These are phyloP conservation scores for Hura crepitans DNA, from an alignment of 441 rosid genomes.

Conservation along the genomic window DNA sequence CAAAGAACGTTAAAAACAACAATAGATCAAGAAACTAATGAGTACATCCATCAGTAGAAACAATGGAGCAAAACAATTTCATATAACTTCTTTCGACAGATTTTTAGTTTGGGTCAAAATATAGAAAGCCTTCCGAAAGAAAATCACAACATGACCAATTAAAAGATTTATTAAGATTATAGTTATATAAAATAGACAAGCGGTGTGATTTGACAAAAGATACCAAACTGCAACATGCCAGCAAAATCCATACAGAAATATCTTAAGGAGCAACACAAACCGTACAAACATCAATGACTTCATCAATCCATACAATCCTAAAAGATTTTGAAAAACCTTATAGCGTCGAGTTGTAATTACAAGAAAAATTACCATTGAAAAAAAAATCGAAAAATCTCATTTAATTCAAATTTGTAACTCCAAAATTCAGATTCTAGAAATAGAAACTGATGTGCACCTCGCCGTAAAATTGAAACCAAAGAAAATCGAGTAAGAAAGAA, in stretches of 20 bases:
- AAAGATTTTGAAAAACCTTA: background rate
- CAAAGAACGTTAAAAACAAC: slow-evolving; percentile 7
- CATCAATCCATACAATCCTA: background rate
- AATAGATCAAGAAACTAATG: background rate
- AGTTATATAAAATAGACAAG: background rate
- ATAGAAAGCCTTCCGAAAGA: background rate
- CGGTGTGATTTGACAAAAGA: background rate
- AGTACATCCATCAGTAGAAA: background rate
- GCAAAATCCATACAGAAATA: background rate
- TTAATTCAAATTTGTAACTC: background rate
- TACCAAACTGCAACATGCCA: slow-evolving; percentile 1
- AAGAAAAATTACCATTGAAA: background rate
- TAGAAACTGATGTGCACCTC: background rate
- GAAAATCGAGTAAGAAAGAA: background rate
- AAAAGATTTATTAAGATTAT: background rate
- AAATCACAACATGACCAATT: background rate
- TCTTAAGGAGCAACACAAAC: background rate
- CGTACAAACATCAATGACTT: background rate
- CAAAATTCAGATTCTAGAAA: background rate
- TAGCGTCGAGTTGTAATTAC: background rate
- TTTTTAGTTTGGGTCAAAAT: background rate
- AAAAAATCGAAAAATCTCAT: background rate
- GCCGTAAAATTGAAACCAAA: background rate
- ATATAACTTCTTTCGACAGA: background rate
- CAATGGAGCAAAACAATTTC: slow-evolving; percentile 7